Base-by-base conservation (phyloP, 2,329 filamentous ascomycete genomes). In the Pseudocercospora crystallina region DNA sequence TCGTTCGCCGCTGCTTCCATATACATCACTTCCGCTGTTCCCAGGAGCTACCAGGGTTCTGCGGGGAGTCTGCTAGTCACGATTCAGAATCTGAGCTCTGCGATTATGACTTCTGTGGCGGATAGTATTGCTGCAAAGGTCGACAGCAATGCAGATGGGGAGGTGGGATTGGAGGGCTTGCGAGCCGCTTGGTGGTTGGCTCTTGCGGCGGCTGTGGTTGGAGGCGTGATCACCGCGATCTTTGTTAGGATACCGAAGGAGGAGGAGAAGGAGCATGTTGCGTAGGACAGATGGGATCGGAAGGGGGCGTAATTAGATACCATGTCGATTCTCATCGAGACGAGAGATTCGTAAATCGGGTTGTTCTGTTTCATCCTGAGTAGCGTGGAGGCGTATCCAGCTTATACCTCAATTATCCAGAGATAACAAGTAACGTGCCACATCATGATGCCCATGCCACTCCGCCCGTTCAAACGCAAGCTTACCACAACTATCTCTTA, bases 1-100 rank as follows among this genome's bases (percentile, higher is more conserved):
- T 71, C 71, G 26, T 77, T 77, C 51, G 74, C 74, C 0, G 74
- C 75, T 0, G 74, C 74, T 1, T 72, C 71, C n/a, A 76, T 77
- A 38, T 76, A 76, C 61, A 76, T 77, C 51, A 77, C 74, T 0
- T 72, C 68, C 9, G 75, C 69, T 42, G 74, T 77, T 5, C 69
- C 72, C 1, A 58, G 73, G n/a, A 73, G 69, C 1, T 76, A 76
- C 46, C 75, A 77, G 51, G 74, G 73, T 3, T 70, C 69, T 9
- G 75, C 74, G 0, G 74, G 73, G 1, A 75, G 73, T 47, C 51
- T 77, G 51, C 60, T 77, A 4, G 73, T 76, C 1, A 77, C 73
- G 17, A 71, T 75, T 35, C 73, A 77, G 59, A 76, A 76, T 48
- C 60, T 76, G 13, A 73, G 71, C 0, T 66, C 69, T 11, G 74